A percentile compares a stretch with the other conserved stretches of the same genome.
Conservation (phyloP, 2,329 filamentous ascomycete genomes). For the Alternaria atra region DNA sequence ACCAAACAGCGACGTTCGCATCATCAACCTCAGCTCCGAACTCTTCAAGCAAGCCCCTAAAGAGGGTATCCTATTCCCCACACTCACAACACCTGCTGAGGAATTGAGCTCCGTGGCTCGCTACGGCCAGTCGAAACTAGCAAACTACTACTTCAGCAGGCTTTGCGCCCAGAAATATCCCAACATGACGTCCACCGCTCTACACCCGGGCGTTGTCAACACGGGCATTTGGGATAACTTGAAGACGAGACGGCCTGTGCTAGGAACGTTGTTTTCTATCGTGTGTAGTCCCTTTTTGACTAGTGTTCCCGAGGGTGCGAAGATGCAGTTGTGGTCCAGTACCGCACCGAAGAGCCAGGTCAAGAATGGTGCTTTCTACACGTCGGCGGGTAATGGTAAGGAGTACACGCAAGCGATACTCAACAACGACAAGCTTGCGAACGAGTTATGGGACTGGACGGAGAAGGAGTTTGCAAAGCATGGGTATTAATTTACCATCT, state of each 20-base stretch:
- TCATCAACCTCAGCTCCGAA: constrained; percentile 48
- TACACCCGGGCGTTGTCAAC: constrained; percentile 58
- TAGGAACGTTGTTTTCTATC: not conserved
- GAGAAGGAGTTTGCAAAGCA: constrained; percentile 27
- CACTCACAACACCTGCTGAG: constrained; percentile 31
- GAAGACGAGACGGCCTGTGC: not conserved
- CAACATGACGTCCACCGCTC: constrained; percentile 46
- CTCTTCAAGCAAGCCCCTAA: constrained; percentile 32
- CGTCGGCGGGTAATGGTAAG: constrained; percentile 44
- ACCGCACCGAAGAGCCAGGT: constrained; percentile 48
- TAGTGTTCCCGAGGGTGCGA: constrained; percentile 32
- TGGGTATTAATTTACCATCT: not conserved
- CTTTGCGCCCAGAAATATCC: constrained; percentile 54
- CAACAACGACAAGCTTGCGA: constrained; percentile 21
- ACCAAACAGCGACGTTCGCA: constrained; percentile 50
- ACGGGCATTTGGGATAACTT: constrained; percentile 35
- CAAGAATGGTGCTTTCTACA: constrained; percentile 51
- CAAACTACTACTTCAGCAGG: constrained; percentile 55
- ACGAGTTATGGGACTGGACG: constrained; percentile 35
- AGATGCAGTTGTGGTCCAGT: constrained; percentile 54
- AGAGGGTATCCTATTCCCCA: constrained; percentile 45
- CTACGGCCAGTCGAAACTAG: constrained; percentile 59
- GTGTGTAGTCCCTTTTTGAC: not conserved
- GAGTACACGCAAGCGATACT: constrained; percentile 9
- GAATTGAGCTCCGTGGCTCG: not conserved